Base-by-base conservation (phyloP, 2,329 filamentous ascomycete genomes). In the Monilinia polystroma region DNA sequence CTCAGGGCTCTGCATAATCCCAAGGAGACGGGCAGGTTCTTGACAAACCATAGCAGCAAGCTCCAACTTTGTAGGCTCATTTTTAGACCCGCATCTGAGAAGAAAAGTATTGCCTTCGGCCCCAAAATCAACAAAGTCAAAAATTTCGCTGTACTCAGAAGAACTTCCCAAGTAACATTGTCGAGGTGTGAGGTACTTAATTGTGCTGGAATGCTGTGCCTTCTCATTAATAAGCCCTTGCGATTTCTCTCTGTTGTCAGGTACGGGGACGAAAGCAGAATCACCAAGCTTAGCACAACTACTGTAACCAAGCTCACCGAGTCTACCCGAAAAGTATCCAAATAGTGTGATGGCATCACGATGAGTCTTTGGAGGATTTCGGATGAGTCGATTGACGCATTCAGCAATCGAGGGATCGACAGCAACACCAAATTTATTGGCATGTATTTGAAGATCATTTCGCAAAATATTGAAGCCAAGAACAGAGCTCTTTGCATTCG, bases 61-160 rank as follows among this genome's bases (percentile, higher is more conserved):
- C 77, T 99, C 95, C 3, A 86, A 77, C 73, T 91, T 95, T 3
- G 90, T 96, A 4, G 95, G 95, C 77, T 99, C 94, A 70, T 87
- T 88, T 78, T 96, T 97, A 3, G 93, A 94, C 12, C 95, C 95
- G 70, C 93, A 92, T 69, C 91, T 91, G 72, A 93, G 86, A 23
- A 99, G 80, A 74, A 99, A 99, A 0, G 90, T 83, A 74, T 98
- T 98, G 2, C 92, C 94, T 75, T 94, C 88, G 45, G 84, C 80
- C 0, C 94, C 93, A 79, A 97, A 99, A 76, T 98, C 91, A 18
- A 98, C 93, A 78, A 97, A 99, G 76, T 98, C 93, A 72, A 99
- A 97, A 43, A 99, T 96, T 43, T 96, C 91, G 14, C 87, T 90
- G 73, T 96, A 99, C 10, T 82, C 83, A 2, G 80, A 77, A 7